Evolutionary conservation across 108 stramenopile genomes (phyloP), one percentile per base, ranked within the genome.

Genomic region (Skeletonema tropicum): DNA sequence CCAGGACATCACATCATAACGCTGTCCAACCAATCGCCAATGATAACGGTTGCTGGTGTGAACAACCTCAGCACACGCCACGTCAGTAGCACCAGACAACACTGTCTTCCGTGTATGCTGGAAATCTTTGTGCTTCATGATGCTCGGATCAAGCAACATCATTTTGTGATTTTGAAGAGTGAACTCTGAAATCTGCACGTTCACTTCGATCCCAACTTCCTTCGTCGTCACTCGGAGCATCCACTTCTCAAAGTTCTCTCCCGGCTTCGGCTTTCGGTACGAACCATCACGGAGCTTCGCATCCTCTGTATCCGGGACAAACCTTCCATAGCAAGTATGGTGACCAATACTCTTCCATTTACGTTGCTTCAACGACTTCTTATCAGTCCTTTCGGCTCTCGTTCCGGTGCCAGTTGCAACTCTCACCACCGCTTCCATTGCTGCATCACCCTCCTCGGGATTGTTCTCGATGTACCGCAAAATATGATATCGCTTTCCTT

Each of bases 161-260:
- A 98, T 97, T 68, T 97, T 95, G 88, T 98, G 98, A 70, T 97
- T 97, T 70, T 98, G 97, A 32, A 99, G 84, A 4, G 98, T 98
- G 79, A 98, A 98, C 78, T 99, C 98, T 59, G 97, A 96, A 14
- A 98, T 89, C 74, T 99, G 98, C 17, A 97, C 76, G 74, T 97
- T 97, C 48, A 97, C 92, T 77, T 98, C 97, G 60, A 97, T 99
- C 14, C 97, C 97, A n/a, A 97, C 97, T 52, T 92, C 92, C 73
- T 94, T 95, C 14, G 98, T 99, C 52, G 98, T 99, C 9, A 96
- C 96, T 59, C 91, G 89, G 17, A 98, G 82, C 92, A 99, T 96
- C 96, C 97, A 99, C 31, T 97, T 94, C 69, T 98, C 98, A 73
- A 96, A 99, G 21, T 83, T 86, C 68, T 95, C 90, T 8, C 91